phyloP scores from a whole-genome alignment of 2,329 filamentous ascomycete species.

The Biscogniauxia sp. region DNA sequence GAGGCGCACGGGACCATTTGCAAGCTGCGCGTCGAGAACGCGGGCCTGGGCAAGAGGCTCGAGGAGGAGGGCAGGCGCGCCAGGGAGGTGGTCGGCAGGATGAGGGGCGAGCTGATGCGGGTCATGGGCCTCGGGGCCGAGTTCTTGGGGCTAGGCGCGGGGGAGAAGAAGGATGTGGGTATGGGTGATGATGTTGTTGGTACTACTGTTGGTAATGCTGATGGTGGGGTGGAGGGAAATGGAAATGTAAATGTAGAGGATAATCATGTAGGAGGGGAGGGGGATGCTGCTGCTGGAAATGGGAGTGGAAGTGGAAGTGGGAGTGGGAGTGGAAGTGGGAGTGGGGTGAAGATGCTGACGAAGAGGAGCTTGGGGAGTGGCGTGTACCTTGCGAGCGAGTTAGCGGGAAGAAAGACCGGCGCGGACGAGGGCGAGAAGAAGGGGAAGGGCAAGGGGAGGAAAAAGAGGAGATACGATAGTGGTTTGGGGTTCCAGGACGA shows the following conservation, averaged over 20 bases:
- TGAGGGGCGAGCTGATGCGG: constrained; percentile 51
- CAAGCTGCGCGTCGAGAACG: constrained; percentile 46
- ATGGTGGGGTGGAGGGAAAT: no score
- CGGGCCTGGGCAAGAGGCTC: constrained; percentile 34
- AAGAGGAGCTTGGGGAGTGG: background rate
- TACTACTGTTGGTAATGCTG: no score
- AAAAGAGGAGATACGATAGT: constrained; percentile 51
- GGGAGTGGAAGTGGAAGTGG: background rate
- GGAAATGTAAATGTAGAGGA: no score
- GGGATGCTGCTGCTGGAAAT: background rate
- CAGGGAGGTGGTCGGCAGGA: constrained; percentile 44
- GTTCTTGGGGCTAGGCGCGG: constrained; percentile 36
- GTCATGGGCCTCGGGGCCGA: constrained; percentile 47
- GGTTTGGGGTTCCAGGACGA: constrained; percentile 56
- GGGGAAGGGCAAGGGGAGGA: constrained; percentile 33
- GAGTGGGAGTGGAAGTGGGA: no score
- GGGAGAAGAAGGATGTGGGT: constrained; percentile 13
- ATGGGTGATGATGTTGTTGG: constrained; percentile 3
- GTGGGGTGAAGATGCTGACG: background rate
- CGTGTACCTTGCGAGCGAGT: constrained; percentile 1
- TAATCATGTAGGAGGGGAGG: no score
- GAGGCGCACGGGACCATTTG: constrained; percentile 46
- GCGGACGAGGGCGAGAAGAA: constrained; percentile 1
- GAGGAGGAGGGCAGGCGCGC: constrained; percentile 41
- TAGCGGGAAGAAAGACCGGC: constrained; percentile 6